phyloP scores from a whole-genome alignment of 371 early-diverging fungal genomes.

The Batkoa obscura region DNA sequence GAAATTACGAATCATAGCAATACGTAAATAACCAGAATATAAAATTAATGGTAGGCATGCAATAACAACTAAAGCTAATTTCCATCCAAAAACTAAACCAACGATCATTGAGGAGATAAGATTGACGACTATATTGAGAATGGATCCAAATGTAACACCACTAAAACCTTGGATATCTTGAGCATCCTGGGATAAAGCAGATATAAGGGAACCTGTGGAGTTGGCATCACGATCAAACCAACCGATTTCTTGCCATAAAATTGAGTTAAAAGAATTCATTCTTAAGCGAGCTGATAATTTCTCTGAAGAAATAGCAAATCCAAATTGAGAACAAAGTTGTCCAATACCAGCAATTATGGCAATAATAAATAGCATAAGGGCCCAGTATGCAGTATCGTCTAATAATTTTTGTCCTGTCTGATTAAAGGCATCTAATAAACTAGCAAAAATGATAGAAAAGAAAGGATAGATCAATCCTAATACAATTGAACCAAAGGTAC shows the following conservation, averaged over 20 bases:
- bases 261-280: slow-evolving; percentile 26
- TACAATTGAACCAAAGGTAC: neutral
- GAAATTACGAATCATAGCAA: slow-evolving; percentile 5
- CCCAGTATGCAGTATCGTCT: slow-evolving; percentile 40
- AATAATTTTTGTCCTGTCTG: neutral
- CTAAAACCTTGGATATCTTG: slow-evolving; percentile 29
- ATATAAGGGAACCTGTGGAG: slow-evolving; percentile 58
- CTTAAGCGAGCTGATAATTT: slow-evolving; percentile 37
- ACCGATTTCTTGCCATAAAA: slow-evolving; percentile 60
- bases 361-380: slow-evolving; percentile 44
- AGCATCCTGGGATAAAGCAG: slow-evolving; percentile 66
- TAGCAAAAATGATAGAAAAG: slow-evolving; percentile 29
- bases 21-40: slow-evolving; percentile 4
- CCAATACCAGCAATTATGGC: slow-evolving; percentile 23
- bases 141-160: slow-evolving; percentile 9
- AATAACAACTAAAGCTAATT: slow-evolving; percentile 38
- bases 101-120: slow-evolving; percentile 14
- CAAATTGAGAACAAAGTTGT: slow-evolving; percentile 15
- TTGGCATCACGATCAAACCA: slow-evolving; percentile 70
- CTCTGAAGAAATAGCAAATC: slow-evolving; percentile 30
- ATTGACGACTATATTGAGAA: slow-evolving; percentile 7
- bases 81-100: slow-evolving; percentile 40
- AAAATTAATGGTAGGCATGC: slow-evolving; percentile 26
- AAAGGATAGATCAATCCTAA: slow-evolving; percentile 14
- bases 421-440: slow-evolving; percentile 21